A percentile compares a stretch with the other conserved stretches of the same genome.
These are phyloP conservation scores for Glycine soja DNA, from an alignment of 306 rosid genomes.

Conservation along the genomic window DNA sequence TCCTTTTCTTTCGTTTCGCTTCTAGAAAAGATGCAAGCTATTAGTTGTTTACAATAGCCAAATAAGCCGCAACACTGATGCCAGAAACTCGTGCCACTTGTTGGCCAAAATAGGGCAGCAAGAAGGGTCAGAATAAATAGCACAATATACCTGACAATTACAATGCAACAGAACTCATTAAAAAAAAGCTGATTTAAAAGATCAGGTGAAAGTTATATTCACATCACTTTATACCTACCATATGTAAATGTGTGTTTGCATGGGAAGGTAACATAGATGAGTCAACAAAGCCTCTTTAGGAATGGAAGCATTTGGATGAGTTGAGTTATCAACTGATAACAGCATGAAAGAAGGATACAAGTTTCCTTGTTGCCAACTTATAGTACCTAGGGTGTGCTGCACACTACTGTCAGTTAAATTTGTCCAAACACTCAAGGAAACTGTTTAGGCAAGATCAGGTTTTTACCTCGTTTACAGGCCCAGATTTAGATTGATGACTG, in stretches of 20 bases:
- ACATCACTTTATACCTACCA: conserved; percentile 57
- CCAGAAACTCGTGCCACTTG: conserved; percentile 65
- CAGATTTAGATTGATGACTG: conserved; percentile 61
- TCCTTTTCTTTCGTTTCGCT: conserved; percentile 69
- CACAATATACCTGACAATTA: conserved; percentile 66
- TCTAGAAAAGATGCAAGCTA: conserved; percentile 54
- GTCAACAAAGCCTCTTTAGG: conserved; percentile 64
- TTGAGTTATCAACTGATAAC: conserved; percentile 62
- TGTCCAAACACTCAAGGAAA: conserved; percentile 39
- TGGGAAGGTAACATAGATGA: conserved; percentile 76
- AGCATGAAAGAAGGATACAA: conserved; percentile 87
- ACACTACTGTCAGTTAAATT: conserved; percentile 50
- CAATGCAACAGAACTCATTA: conserved; percentile 6
- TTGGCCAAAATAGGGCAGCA: conserved; percentile 73
- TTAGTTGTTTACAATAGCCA: conserved; percentile 49
- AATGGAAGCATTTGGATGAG: conserved; percentile 58
- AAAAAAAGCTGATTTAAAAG: conserved; percentile 24
- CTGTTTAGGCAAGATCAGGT: conserved; percentile 37
- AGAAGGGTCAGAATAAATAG: conserved; percentile 67
- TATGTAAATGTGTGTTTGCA: conserved; percentile 70
- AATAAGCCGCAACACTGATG: conserved; percentile 52
- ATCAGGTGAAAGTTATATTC: conserved; percentile 20
- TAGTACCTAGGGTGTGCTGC: conserved; percentile 90
- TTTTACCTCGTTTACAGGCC: conserved; percentile 75
- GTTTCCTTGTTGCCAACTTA: conserved; percentile 95